A percentile compares a stretch with the other conserved stretches of the same genome.
Evolutionary conservation across 495 filamentous ascomycete genomes (phyloP).

Genomic region (Hyaloscypha finlandica): DNA sequence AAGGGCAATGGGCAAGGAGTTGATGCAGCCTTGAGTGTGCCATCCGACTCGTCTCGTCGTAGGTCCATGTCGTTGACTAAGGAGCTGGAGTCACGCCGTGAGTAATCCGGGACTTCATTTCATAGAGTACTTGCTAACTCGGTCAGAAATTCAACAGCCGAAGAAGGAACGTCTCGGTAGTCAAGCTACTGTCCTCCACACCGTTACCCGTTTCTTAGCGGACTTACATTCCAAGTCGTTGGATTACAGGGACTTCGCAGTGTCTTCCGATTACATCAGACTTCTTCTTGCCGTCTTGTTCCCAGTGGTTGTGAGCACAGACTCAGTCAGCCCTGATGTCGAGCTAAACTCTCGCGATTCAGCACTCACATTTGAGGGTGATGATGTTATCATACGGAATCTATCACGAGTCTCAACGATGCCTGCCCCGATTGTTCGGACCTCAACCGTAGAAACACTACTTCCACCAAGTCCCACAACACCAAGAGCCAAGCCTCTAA

Average conservation of each 20-base stretch:
- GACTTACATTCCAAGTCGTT: slow-evolving; percentile 73
- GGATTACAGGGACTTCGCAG: slow-evolving; percentile 77
- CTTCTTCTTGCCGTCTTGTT: slow-evolving; percentile 77
- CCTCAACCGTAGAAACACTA: slow-evolving; percentile 59
- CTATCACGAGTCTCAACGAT: slow-evolving; percentile 54
- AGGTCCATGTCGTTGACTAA: slow-evolving; percentile 43
- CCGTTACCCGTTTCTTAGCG: slow-evolving; percentile 75
- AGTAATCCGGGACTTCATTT: slow-evolving; percentile 25
- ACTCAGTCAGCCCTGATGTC: slow-evolving; percentile 75
- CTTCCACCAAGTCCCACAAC: slow-evolving; percentile 42
- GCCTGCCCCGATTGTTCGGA: slow-evolving; percentile 67
- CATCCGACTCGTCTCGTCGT: slow-evolving; percentile 25
- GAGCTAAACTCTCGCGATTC: slow-evolving; percentile 81
- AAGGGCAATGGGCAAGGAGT: slow-evolving; percentile 12
- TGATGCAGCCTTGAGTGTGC: slow-evolving; percentile 17
- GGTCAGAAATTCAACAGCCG: slow-evolving; percentile 31
- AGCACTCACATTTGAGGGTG: slow-evolving; percentile 79
- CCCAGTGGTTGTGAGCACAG: slow-evolving; percentile 81
- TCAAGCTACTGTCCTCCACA: slow-evolving; percentile 62
- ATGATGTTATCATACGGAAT: slow-evolving; percentile 79
- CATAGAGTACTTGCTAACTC: background rate
- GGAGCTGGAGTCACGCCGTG: slow-evolving; percentile 52
- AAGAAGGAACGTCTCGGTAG: slow-evolving; percentile 50
- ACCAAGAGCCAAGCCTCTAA: slow-evolving; percentile 57
- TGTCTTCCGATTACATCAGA: slow-evolving; percentile 75